Evolutionary conservation across 352 stramenopile genomes (phyloP), one percentile per base, ranked within the genome.

Genomic region (Phytopythium delawarense): DNA sequence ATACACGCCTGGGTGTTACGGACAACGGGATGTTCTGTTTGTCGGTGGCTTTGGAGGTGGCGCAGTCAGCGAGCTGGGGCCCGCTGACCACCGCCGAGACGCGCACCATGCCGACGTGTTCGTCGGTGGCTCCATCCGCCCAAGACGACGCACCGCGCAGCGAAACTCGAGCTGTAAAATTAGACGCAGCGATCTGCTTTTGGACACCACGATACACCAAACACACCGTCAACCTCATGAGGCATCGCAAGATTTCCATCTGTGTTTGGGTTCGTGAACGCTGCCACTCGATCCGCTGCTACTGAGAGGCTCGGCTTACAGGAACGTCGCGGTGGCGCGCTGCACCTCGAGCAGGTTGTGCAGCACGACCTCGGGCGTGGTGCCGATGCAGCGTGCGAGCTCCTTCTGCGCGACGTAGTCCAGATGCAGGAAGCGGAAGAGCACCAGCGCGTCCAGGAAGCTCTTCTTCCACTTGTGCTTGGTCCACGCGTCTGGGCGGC

Each of bases 391-490:
- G 7, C 87, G 79, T 16, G 88, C 87, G 18, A 96, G 78, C 66
- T 96, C 85, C 55, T 94, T 94, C 61, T 96, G 88, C 3, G 87
- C 84, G 25, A 96, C 84, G 63, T 94, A 94, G 62, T 96, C 87
- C 20, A 96, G 62, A 30, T 84, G 72, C 35, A 93, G 66, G 64
- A 94, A 96, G 23, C 78, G 81, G 54, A 91, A 87, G 20, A 96
- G 67, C 66, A 96, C 83, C 1, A 88, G 76, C 2, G 75, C 81
- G 56, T 95, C 87, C 58, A 95, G 59, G 61, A 95, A 95, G 45
- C 83, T 90, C 74, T 95, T 95, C 57, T 95, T 93, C 79, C 83
- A 92, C 70, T 95, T 95, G 49, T 92, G 85, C 70, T 91, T 95
- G 70, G 72, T 89, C 87, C 87, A 95, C 18, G 82, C 87, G 55